phyloP scores from a whole-genome alignment of 192 early-diverging fungal species.

The Coemansia sp. region DNA sequence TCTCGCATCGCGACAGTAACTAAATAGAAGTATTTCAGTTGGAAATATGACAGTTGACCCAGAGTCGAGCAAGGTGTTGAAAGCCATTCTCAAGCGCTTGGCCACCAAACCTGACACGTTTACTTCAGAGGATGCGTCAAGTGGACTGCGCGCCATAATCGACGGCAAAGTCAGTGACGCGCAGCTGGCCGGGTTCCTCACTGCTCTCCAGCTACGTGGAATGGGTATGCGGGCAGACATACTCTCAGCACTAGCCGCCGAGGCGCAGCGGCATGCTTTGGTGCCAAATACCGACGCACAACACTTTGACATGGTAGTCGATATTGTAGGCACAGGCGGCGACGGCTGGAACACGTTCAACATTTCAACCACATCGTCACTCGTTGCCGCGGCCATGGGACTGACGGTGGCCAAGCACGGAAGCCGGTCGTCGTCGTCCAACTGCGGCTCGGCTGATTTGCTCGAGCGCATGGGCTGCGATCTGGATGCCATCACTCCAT shows the following conservation, averaged over 20 bases:
- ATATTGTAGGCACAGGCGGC: conserved; percentile 97
- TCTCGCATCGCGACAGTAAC: background rate
- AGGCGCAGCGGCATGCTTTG: conserved; percentile 70
- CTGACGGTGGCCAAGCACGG: conserved; percentile 92
- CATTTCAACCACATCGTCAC: conserved; percentile 86
- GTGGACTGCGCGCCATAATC: conserved; percentile 73
- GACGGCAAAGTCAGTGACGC: conserved; percentile 69
- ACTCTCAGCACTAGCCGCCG: conserved; percentile 75
- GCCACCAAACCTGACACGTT: conserved; percentile 61
- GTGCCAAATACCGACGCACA: conserved; percentile 55
- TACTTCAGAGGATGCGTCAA: conserved; percentile 58
- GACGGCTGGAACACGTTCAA: conserved; percentile 98
- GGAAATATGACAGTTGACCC: background rate
- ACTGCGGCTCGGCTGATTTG: conserved; percentile 91
- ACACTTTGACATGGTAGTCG: conserved; percentile 57
- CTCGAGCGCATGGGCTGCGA: conserved; percentile 82
- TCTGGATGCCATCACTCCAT: conserved; percentile 65
- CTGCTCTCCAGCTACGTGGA: conserved; percentile 67
- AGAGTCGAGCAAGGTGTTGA: background rate
- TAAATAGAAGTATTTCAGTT: background rate
- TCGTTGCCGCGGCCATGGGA: conserved; percentile 92
- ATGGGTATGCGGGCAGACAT: conserved; percentile 72
- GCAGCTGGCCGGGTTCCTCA: conserved; percentile 89
- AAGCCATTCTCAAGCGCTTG: conserved; percentile 65
- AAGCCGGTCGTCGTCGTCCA: conserved; percentile 87